Percentiles rank a stretch among this genome's conserved stretches.
phyloP scores from a whole-genome alignment of 2,329 filamentous ascomycete species.

The Alternaria viburni region DNA sequence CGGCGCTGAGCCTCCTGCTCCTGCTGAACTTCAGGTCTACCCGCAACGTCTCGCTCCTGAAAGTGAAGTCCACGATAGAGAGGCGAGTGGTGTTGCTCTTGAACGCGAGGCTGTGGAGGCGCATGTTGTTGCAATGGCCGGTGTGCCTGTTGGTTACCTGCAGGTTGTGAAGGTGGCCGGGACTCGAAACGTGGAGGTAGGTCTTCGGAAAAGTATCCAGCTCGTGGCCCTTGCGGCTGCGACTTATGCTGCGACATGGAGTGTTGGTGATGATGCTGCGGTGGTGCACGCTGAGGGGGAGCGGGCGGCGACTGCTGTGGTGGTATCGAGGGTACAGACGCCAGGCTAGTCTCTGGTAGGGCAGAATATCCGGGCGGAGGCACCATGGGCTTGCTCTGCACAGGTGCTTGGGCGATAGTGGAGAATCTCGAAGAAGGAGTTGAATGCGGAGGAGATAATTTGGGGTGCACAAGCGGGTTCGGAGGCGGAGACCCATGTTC shows the following conservation, averaged over 20 bases:
- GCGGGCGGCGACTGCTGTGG: constrained; percentile 42
- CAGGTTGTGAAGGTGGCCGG: constrained; percentile 37
- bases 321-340: constrained; percentile 34
- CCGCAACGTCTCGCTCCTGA: constrained; percentile 34
- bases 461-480: constrained; percentile 37
- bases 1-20: constrained; percentile 39
- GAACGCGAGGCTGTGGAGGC: constrained; percentile 30
- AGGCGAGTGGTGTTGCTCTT: constrained; percentile 37
- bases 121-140: constrained; percentile 38
- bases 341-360: constrained; percentile 35
- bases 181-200: constrained; percentile 35
- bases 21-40: constrained; percentile 36
- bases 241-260: constrained; percentile 37
- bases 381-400: constrained; percentile 35
- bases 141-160: constrained; percentile 25
- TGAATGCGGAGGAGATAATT: constrained; percentile 47
- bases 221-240: constrained; percentile 38
- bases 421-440: constrained; percentile 36
- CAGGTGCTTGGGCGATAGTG: constrained; percentile 42
- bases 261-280: constrained; percentile 38
- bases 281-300: constrained; percentile 27
- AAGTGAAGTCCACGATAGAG: constrained; percentile 32
- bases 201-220: constrained; percentile 47
- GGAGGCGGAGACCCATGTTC: constrained; percentile 49
- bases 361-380: constrained; percentile 28